Base-by-base conservation (phyloP, 2,329 filamentous ascomycete genomes). In the Neophaeococcomyces mojaviensis region DNA sequence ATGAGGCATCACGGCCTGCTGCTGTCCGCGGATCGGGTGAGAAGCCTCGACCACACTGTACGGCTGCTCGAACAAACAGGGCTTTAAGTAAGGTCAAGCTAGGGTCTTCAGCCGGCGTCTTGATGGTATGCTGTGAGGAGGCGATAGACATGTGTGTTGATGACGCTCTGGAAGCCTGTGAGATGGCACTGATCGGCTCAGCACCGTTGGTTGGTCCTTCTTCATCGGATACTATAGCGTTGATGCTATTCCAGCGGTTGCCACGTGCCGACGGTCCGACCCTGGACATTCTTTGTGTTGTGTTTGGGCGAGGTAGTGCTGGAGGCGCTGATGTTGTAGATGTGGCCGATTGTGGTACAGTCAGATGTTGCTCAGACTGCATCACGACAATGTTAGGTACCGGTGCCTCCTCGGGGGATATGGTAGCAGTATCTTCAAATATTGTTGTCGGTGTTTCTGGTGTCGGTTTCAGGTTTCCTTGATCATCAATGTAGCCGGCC, bases 401-500 rank as follows among this genome's bases (percentile, higher is more conserved):
- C 33, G 81, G 82, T 32, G 81, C 81, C 54, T 86, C 86, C 46
- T 90, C 86, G 0, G 85, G 84, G 0, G 88, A 94, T 35, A 88
- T 78, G 0, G 86, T 88, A 58, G 92, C 82, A 0, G 84, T 88
- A 60, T 97, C 89, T 63, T 96, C 90, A 57, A 96, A 96, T 55
- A 96, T 88, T 3, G 89, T 97, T 1, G 90, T 90, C 0, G 89
- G 89, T 0, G 89, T 97, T 67, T 97, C 90, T 3, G 43, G 35
- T 31, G 43, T 39, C 15, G 39, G 13, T 18, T 46, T 44, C 7
- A 44, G 33, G 16, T 13, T 44, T 20, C 36, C 19, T 22, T 39
- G 34, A 32, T 46, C 35, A 15, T 46, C 43, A 15, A 39, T 46
- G 32, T 39, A 46, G 32, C 64, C 74, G 26, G 68, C 64, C 34